Evolutionary conservation across 179 eudicot genomes (phyloP).

Genomic region (Actinidia polygama): DNA sequence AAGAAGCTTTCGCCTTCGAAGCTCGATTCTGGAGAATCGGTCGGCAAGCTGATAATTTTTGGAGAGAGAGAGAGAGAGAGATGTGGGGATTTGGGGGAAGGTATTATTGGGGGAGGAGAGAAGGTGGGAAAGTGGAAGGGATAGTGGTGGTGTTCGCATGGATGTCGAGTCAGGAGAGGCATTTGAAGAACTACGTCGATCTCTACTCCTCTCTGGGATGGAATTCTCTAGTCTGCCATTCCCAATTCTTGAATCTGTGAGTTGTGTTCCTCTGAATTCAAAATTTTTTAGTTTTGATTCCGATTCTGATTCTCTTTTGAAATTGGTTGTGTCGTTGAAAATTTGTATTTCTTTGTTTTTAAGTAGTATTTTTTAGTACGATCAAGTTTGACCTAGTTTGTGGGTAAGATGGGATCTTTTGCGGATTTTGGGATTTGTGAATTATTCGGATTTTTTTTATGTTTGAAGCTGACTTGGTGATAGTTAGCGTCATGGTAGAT

Average conservation of each 20-base stretch:
- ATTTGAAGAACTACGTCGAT: constrained; percentile 75
- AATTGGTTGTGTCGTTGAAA: background rate
- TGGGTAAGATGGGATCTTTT: background rate
- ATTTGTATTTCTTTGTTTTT: constrained; percentile 2
- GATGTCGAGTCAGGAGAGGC: constrained; percentile 96
- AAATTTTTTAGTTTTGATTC: background rate
- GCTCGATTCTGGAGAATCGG: background rate
- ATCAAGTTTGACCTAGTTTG: constrained; percentile 15
- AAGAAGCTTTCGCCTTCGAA: background rate
- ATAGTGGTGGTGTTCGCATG: constrained; percentile 87
- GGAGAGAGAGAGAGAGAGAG: background rate
- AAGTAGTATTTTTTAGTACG: background rate
- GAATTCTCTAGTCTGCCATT: constrained; percentile 88
- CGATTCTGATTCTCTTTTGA: background rate
- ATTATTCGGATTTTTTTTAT: background rate
- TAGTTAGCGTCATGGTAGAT: background rate
- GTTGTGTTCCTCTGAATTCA: constrained; percentile 23
- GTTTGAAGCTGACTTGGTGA: background rate
- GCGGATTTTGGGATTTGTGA: constrained; percentile 1
- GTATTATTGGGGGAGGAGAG: constrained; percentile 83
- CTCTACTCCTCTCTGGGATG: constrained; percentile 89
- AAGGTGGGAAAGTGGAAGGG: constrained; percentile 52
- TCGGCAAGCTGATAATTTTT: background rate
- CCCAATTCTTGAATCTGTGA: constrained; percentile 91
- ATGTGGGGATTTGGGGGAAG: constrained; percentile 98